Percentiles rank a stretch among this genome's conserved stretches.
Conservation (phyloP, 2,329 filamentous ascomycete species). For the Tolypocladium pustulatum region DNA sequence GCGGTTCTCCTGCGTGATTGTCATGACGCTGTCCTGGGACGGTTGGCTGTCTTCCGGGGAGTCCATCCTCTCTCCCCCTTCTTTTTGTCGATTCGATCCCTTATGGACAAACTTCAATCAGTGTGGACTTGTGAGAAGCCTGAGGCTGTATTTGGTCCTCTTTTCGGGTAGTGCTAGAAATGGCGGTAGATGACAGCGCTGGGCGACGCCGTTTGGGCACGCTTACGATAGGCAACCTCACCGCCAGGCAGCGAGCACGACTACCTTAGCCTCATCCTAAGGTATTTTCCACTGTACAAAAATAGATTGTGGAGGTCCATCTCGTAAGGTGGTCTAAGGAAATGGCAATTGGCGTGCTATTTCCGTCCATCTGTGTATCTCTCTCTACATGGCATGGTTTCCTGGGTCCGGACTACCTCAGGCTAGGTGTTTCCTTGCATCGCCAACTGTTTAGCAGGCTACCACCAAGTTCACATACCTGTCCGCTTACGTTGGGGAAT, state of each 20-base stretch:
- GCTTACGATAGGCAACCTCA: neutral
- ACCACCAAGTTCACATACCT: neutral
- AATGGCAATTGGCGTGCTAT: too few species aligned
- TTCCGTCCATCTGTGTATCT: too few species aligned
- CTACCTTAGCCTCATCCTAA: neutral
- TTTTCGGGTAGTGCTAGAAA: neutral
- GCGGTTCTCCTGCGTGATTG: conserved; percentile 21
- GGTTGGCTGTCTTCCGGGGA: conserved; percentile 20
- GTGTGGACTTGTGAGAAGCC: too few species aligned
- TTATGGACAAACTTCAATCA: too few species aligned
- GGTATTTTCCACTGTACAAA: neutral
- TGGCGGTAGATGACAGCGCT: neutral
- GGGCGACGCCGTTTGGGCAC: neutral
- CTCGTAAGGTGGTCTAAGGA: too few species aligned
- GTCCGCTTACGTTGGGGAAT: neutral
- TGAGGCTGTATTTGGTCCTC: neutral
- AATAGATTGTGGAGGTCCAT: too few species aligned
- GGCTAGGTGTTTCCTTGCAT: too few species aligned
- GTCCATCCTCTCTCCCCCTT: conserved; percentile 15
- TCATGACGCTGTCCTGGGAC: conserved; percentile 24
- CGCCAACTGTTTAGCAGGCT: too few species aligned
- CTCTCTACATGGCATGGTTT: too few species aligned
- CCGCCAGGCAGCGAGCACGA: neutral
- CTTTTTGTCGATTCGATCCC: too few species aligned
- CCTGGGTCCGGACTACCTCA: too few species aligned